phyloP scores from a whole-genome alignment of 1,139 yeast genomes.

The Saccharomyces pastorianus region DNA sequence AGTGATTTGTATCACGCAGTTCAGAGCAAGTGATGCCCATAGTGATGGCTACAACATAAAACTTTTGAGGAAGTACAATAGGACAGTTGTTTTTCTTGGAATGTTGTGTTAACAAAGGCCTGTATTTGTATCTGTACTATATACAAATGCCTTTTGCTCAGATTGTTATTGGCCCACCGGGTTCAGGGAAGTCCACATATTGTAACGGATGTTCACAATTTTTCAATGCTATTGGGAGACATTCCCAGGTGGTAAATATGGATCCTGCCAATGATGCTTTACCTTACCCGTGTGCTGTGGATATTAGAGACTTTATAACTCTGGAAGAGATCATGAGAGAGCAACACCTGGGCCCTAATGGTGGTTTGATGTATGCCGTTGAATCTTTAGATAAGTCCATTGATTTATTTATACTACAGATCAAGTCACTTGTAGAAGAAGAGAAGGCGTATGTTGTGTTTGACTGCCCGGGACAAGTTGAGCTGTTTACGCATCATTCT shows the following conservation, averaged over 20 bases:
- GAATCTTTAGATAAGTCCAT: conserved; percentile 53
- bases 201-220: conserved; percentile 90
- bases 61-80: too few species aligned
- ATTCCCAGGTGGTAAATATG: conserved; percentile 70
- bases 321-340: conserved; percentile 87
- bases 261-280: conserved; percentile 91
- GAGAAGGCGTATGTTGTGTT: conserved; percentile 68
- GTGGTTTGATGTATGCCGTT: conserved; percentile 84
- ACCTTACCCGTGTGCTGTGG: conserved; percentile 77
- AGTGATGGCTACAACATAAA: too few species aligned
- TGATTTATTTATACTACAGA: conserved; percentile 53
- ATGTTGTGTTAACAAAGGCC: not conserved
- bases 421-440: conserved; percentile 49
- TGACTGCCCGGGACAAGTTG: conserved; percentile 98
- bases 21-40: conserved; percentile 5
- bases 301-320: conserved; percentile 79
- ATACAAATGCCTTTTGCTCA: conserved; percentile 64
- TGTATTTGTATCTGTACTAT: not conserved
- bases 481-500: conserved; percentile 84
- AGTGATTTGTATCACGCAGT: not conserved
- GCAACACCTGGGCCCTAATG: conserved; percentile 82
- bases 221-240: conserved; percentile 86
- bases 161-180: conserved; percentile 95
- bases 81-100: not conserved
- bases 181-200: conserved; percentile 93